These are phyloP conservation scores for Populus davidiana DNA, from an alignment of 345 rosid genomes.

Conservation along the genomic window DNA sequence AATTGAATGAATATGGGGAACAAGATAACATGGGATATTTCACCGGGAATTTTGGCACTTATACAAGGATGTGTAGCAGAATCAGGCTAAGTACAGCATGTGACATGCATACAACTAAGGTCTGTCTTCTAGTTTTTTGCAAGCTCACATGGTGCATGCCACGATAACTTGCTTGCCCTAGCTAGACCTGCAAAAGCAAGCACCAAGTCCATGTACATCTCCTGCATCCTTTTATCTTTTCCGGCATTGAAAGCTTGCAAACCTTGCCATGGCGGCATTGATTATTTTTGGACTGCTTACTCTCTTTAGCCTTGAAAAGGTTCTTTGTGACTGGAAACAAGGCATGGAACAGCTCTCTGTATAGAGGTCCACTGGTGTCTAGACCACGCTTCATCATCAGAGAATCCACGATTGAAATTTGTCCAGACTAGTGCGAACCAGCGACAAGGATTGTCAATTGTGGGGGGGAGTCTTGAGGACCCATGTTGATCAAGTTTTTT, in stretches of 20 bases:
- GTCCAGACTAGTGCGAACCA: neutral
- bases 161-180: neutral
- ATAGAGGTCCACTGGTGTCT: neutral
- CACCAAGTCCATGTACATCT: neutral
- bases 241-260: too few relatives aligned
- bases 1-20: neutral
- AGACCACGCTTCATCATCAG: conserved; percentile 8
- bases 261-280: neutral
- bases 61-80: neutral
- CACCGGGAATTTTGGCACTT: conserved; percentile 7
- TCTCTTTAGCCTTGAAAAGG: neutral
- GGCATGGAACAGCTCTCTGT: neutral
- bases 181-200: conserved; percentile 5
- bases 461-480: neutral
- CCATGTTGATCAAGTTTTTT: neutral
- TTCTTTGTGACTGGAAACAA: neutral
- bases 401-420: neutral
- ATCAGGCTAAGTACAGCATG: neutral
- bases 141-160: neutral
- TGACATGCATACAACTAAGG: neutral
- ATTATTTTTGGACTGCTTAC: neutral
- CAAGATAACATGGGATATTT: conserved; percentile 24
- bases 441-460: neutral
- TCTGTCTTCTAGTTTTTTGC: conserved; percentile 10
- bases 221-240: neutral